Percentiles rank a stretch among this genome's conserved stretches.
Conservation (phyloP, 2,329 filamentous ascomycete genomes). For the Cladophialophora immunda region DNA sequence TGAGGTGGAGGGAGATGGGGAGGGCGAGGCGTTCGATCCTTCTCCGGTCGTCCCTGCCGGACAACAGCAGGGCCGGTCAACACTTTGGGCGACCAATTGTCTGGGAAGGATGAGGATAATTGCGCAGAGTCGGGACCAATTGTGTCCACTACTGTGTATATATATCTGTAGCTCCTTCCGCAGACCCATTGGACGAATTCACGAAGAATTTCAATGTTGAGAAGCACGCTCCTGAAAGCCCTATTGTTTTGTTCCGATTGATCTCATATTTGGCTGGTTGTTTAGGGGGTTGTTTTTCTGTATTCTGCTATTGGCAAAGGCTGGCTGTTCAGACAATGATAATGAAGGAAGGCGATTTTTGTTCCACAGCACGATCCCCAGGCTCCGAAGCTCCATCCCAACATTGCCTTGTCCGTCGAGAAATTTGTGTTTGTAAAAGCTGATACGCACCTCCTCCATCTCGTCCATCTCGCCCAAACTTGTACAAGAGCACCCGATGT, state of each 20-base stretch:
- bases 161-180: no score
- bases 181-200: no score
- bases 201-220: no score
- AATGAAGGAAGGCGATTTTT: neutral
- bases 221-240: neutral
- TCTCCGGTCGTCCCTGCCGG: no score
- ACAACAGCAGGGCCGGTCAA: no score
- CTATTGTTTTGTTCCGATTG: neutral
- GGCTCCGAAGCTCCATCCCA: constrained; percentile 1
- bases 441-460: neutral
- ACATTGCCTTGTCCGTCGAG: neutral
- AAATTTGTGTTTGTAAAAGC: neutral
- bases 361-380: neutral
- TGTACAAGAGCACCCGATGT: neutral
- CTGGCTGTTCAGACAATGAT: neutral
- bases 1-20: no score
- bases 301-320: neutral
- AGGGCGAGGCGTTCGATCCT: no score
- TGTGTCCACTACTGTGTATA: no score
- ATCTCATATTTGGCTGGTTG: neutral
- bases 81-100: no score
- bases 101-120: no score
- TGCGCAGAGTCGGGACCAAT: no score
- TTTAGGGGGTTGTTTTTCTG: neutral
- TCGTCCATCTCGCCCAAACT: neutral